Base-by-base conservation (phyloP, 176 grass and related monocot genomes). In the Aegilops umbellulata region DNA sequence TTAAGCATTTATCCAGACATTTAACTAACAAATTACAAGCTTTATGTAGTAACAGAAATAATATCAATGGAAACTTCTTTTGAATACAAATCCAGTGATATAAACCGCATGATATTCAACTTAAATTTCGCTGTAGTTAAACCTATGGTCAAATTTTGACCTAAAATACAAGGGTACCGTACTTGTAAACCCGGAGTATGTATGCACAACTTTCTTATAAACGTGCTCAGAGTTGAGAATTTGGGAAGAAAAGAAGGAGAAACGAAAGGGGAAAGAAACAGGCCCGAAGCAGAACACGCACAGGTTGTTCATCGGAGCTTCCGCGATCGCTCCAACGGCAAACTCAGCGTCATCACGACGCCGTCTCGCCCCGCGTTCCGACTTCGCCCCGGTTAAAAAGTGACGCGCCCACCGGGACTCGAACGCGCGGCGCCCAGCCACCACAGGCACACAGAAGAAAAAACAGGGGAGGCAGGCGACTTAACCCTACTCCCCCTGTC, bases 311-410 rank as follows among this genome's bases (percentile, higher is more conserved):
- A 3, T 22, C 47, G 5, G 62, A 68, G 53, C 60, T 77, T 76
- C 69, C 58, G 6, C 34, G 79, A 19, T 77, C 20, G 72, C 80
- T 86, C 80, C 77, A 82, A 77, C 83, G 78, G 83, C 47, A 61
- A 69, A 81, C 4, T 73, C 1, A 12, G 80, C 74, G 9, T 83
- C 38, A 65, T n/a, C 15, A 19, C 10, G 6, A 49, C 74, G 77
- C 63, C 51, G 42, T 65, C 39, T 8, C 27, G 74, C 42, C 49
- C 47, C 62, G 14, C 6, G 66, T 87, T 87, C 64, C 74, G 74
- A 79, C 34, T 44, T 68, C 53, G 29, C 2, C 29, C 29, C 29
- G 29, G 29, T 29, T 29, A 29, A 36, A 51, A 53, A 76, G 34
- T 77, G 5, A 41, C 23, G 69, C 38, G 69, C 66, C 53, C 77